Percentiles rank a stretch among this genome's conserved stretches.
Evolutionary conservation across 768 basidiomycete genomes (phyloP).

Genomic region (Amanita rimosa): DNA sequence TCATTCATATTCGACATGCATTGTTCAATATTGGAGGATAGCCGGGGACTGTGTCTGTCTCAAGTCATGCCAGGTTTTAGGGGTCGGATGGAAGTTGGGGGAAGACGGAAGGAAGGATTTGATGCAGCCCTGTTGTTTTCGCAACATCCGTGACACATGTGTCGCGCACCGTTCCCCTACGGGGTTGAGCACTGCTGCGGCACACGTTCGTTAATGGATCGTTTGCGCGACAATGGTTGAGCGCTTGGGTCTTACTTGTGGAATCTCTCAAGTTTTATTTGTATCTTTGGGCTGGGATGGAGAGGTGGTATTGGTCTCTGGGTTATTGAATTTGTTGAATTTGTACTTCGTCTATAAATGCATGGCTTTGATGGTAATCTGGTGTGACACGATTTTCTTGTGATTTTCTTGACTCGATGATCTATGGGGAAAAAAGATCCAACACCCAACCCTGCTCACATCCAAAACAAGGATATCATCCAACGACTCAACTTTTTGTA

Average conservation of each 20-base stretch:
- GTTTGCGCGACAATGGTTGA: constrained; percentile 5
- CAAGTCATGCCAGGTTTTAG: background rate
- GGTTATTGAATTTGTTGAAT: background rate
- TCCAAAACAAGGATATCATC: constrained; percentile 26
- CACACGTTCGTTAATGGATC: background rate
- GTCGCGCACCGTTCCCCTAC: constrained; percentile 3
- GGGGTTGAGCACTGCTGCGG: constrained; percentile 4
- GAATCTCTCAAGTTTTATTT: constrained; percentile 1
- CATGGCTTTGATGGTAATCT: background rate
- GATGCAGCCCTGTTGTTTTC: constrained; percentile 5
- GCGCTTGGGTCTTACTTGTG: constrained; percentile 5
- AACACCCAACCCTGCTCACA: constrained; percentile 39
- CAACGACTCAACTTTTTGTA: constrained; percentile 82
- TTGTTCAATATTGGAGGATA: background rate
- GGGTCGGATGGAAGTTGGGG: constrained; percentile 5
- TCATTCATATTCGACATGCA: background rate
- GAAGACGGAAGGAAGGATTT: constrained; percentile 5
- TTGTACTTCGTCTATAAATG: background rate
- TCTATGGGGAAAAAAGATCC: constrained; percentile 64
- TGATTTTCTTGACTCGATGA: too few species aligned
- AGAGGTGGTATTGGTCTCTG: background rate
- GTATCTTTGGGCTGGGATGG: background rate
- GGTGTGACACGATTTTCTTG: background rate
- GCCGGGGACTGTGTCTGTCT: background rate
- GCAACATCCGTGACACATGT: background rate